Percentiles rank a stretch among this genome's conserved stretches.
Evolutionary conservation across 2,329 filamentous ascomycete genomes (phyloP).

Genomic region (Diplodia sapinea): DNA sequence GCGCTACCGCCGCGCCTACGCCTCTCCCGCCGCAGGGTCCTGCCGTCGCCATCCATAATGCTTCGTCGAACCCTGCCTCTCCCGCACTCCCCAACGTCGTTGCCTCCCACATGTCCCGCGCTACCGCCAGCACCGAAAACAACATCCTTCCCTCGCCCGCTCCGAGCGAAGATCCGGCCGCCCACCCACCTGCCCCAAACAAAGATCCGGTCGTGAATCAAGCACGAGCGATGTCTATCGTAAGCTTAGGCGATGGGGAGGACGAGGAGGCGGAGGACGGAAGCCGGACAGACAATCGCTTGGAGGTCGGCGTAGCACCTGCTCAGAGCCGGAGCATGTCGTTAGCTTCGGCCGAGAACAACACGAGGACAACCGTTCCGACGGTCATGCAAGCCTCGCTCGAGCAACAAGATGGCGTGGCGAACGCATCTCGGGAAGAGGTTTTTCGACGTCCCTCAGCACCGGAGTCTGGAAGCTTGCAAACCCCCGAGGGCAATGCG

Average conservation of each 20-base stretch:
- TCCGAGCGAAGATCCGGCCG: conserved; percentile 61
- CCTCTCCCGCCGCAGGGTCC: neutral
- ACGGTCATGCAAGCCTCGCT: neutral
- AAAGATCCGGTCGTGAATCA: conserved; percentile 52
- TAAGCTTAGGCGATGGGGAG: conserved; percentile 11
- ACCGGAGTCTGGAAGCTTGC: neutral
- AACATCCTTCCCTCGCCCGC: conserved; percentile 66
- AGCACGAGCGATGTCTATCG: conserved; percentile 6
- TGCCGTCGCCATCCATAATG: conserved; percentile 4
- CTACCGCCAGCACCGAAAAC: conserved; percentile 31
- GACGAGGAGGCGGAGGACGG: conserved; percentile 8
- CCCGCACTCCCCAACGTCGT: conserved; percentile 43
- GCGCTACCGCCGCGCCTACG: neutral
- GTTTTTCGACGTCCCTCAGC: neutral
- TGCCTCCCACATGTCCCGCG: conserved; percentile 12
- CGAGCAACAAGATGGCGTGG: neutral
- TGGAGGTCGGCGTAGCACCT: neutral
- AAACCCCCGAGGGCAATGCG: no score
- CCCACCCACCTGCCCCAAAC: conserved; percentile 68
- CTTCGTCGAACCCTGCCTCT: conserved; percentile 45
- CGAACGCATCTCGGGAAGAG: neutral
- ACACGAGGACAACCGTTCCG: neutral
- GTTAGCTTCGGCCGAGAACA: neutral
- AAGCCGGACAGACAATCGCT: neutral
- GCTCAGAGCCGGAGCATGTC: conserved; percentile 3